Conservation (phyloP, 2,329 filamentous ascomycete species). For the Phoma herbarum region DNA sequence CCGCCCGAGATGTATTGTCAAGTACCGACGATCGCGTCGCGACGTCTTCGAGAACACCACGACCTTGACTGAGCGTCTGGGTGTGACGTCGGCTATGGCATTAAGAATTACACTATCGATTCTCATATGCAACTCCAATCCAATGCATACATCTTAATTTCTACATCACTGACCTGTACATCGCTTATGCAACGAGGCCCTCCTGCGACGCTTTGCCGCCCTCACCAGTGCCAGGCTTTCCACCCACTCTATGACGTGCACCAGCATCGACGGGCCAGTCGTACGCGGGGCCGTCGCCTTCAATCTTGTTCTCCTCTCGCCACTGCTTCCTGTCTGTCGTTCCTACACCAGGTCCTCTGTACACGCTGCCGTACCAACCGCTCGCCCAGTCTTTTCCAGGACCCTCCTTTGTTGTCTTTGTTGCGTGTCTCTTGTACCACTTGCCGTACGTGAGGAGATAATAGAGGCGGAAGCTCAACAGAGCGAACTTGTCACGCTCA, state of each 20-base stretch:
- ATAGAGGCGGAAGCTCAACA: conserved; percentile 68
- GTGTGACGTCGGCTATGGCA: conserved; percentile 2
- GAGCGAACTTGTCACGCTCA: conserved; percentile 68
- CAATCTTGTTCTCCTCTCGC: conserved; percentile 56
- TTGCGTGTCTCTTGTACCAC: conserved; percentile 62
- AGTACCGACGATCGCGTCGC: background rate
- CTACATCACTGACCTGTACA: background rate
- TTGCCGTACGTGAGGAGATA: conserved; percentile 68
- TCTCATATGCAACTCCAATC: conserved; percentile 4
- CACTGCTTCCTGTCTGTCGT: conserved; percentile 63
- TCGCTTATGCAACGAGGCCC: conserved; percentile 11
- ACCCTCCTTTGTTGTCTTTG: conserved; percentile 55
- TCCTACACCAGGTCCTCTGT: conserved; percentile 66
- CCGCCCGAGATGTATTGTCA: background rate
- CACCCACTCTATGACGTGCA: conserved; percentile 15
- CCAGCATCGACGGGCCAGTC: conserved; percentile 28
- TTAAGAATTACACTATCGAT: conserved; percentile 17
- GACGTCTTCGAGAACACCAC: background rate
- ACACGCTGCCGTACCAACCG: conserved; percentile 67
- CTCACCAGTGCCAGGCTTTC: conserved; percentile 18
- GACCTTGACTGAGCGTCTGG: background rate
- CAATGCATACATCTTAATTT: background rate
- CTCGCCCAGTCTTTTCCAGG: conserved; percentile 65
- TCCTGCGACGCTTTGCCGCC: conserved; percentile 19
- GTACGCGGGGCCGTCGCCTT: conserved; percentile 25